A percentile compares a stretch with the other conserved stretches of the same genome.
These are phyloP conservation scores for Anthracocystis panici-leucophaei DNA, from an alignment of 1,284 basidiomycete species.

Conservation along the genomic window DNA sequence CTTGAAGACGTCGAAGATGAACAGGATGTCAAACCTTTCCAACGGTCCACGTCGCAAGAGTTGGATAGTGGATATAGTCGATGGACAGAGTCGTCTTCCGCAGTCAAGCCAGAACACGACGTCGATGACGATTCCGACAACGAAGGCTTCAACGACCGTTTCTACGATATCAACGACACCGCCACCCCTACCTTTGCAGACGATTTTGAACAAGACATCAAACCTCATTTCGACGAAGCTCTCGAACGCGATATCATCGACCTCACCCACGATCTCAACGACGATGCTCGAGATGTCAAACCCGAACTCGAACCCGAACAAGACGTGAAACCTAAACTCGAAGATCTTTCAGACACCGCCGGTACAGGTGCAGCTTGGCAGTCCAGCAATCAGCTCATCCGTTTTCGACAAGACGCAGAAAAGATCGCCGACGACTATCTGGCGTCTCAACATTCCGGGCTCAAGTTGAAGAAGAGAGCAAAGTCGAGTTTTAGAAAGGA, in stretches of 20 bases:
- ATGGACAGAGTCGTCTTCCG: slow-evolving; percentile 9
- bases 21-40: slow-evolving; percentile 34
- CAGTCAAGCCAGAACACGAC: slow-evolving; percentile 6
- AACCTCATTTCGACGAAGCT: slow-evolving; percentile 33
- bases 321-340: slow-evolving; percentile 22
- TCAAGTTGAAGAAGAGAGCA: slow-evolving; percentile 45
- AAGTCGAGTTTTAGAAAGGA: slow-evolving; percentile 36
- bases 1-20: slow-evolving; percentile 41
- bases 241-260: slow-evolving; percentile 22
- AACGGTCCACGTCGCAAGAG: slow-evolving; percentile 27
- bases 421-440: slow-evolving; percentile 55
- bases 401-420: slow-evolving; percentile 48
- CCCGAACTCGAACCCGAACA: slow-evolving; percentile 20
- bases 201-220: slow-evolving; percentile 24
- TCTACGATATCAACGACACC: slow-evolving; percentile 14
- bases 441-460: slow-evolving; percentile 23
- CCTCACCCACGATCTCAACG: slow-evolving; percentile 15
- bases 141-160: slow-evolving; percentile 19
- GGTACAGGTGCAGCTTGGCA: slow-evolving; percentile 35
- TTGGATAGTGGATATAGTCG: slow-evolving; percentile 7
- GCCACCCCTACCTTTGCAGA: neutral
- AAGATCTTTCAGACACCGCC: neutral
- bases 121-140: slow-evolving; percentile 14
- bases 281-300: slow-evolving; percentile 14
- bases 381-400: slow-evolving; percentile 42